Base-by-base conservation (phyloP, 148 eudicot genomes). In the Fagopyrum tataricum region DNA sequence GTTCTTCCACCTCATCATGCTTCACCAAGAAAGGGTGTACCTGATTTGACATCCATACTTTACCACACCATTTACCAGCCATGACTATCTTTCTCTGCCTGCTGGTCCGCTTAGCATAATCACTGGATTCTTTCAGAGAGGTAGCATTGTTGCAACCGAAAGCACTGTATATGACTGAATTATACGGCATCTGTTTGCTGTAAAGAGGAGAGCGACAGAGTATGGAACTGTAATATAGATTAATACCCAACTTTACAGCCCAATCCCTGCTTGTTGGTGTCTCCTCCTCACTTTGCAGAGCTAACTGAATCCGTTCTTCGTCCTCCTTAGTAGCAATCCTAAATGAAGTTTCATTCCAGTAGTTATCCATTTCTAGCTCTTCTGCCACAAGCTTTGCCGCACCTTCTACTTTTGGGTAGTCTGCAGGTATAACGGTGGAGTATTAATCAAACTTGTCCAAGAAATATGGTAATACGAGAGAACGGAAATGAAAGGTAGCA, bases 11-110 rank as follows among this genome's bases (percentile, higher is more conserved):
- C 58, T 84, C 83, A 46, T 84, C 79, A 4, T 79, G 79, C 66
- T 84, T 84, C 70, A 84, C 84, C 55, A 94, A 78, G 79, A 94
- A 79, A 8, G 91, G 91, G 74, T 94, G 98, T 80, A 87, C 97
- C 74, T 94, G 97, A 78, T 82, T 91, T 0, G 98, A 88, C 97
- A 90, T 94, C 98, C 98, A 94, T 42, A 91, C 97, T 90, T 84
- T 94, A 64, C 98, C 98, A 48, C 98, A 94, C 98, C 98, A 94
- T 82, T 87, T 91, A 55, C 98, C 98, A 20, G 93, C 98, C 78
- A 89, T 84, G 23, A 88, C 81, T 42, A 87, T 75, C 74, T 87
- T 94, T 74, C 80, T 91, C 84, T 88, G 98, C 80, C 84, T 87
- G 39, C 90, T 84, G 61, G 77, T 68, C 13, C 85, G 67, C 79